A percentile compares a stretch with the other conserved stretches of the same genome.
Conservation (phyloP, 2,329 filamentous ascomycete genomes). For the Penicillium vulpinum region DNA sequence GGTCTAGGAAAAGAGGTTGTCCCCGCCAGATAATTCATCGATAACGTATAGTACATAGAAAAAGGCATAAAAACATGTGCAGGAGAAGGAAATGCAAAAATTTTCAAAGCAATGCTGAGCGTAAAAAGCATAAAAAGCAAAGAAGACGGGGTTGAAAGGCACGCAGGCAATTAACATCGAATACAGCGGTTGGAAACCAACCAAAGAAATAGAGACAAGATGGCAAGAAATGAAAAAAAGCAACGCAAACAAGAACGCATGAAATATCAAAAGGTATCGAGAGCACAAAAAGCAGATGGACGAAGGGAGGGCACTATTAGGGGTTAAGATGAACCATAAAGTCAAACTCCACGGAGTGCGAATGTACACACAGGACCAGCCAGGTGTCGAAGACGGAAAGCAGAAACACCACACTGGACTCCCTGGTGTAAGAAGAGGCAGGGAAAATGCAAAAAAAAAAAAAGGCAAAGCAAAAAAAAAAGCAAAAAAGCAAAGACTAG, state of each 20-base stretch:
- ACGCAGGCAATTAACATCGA: conserved; percentile 30
- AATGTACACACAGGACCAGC: conserved; percentile 50
- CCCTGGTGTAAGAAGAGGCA: conserved; percentile 41
- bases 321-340: conserved; percentile 33
- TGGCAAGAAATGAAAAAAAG: conserved; percentile 16
- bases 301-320: conserved; percentile 36
- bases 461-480: conserved; percentile 23
- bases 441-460: conserved; percentile 33
- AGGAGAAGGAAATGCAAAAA: conserved; percentile 23
- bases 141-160: conserved; percentile 27
- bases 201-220: conserved; percentile 25
- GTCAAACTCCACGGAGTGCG: conserved; percentile 42
- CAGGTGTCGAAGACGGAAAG: conserved; percentile 43
- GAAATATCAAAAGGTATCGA: conserved; percentile 36
- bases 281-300: conserved; percentile 30
- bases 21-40: conserved; percentile 36
- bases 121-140: conserved; percentile 19
- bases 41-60: conserved; percentile 44
- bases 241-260: conserved; percentile 16
- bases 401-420: conserved; percentile 48
- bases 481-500: conserved; percentile 25
- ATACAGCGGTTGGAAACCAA: conserved; percentile 19
- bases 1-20: not conserved
- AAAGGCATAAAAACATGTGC: conserved; percentile 34
- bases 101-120: conserved; percentile 20